Evolutionary conservation across 2,329 filamentous ascomycete species (phyloP), one percentile per base, ranked within the genome.

Genomic region (Malbranchea cinnamomea): DNA sequence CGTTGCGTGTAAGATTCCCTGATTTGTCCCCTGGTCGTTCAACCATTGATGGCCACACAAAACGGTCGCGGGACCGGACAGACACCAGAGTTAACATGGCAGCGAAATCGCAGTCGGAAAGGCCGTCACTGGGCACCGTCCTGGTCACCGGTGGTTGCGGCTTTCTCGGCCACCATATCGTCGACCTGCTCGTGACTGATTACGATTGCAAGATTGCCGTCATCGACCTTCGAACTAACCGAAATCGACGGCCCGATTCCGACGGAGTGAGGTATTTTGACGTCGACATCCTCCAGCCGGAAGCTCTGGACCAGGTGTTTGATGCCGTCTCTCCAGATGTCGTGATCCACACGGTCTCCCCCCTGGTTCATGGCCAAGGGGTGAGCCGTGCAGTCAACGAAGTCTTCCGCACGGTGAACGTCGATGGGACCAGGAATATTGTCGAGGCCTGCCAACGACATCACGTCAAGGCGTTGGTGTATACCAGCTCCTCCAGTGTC

Each of bases 331-430:
- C 62, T 38, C 81, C 83, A 20, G 71, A 79, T 45, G 68, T 84
- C n/a, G 78, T 93, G 34, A 71, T 92, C 45, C 83, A 92, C 56
- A 85, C 81, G 1, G 84, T 82, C 13, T 78, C 71, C 28, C 77
- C 77, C 50, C 57, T 44, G 36, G 38, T 18, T n/a, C n/a, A n/a
- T n/a, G n/a, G n/a, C n/a, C n/a, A n/a, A n/a, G n/a, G n/a, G n/a
- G n/a, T n/a, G n/a, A n/a, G n/a, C n/a, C n/a, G n/a, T n/a, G 34
- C 41, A n/a, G n/a, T n/a, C 14, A 58, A 70, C 34, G 64, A 67
- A 14, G 56, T 77, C 10, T 79, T 82, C 48, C 68, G 69, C 40
- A 72, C 71, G 48, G 75, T 91, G 50, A 92, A 92, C 48, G 71
- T 87, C 34, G 73, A 78, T 28, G 83, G 83, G 26, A 91, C 83